Base-by-base conservation (phyloP, 345 rosid genomes). In the Eucalyptus victrix region DNA sequence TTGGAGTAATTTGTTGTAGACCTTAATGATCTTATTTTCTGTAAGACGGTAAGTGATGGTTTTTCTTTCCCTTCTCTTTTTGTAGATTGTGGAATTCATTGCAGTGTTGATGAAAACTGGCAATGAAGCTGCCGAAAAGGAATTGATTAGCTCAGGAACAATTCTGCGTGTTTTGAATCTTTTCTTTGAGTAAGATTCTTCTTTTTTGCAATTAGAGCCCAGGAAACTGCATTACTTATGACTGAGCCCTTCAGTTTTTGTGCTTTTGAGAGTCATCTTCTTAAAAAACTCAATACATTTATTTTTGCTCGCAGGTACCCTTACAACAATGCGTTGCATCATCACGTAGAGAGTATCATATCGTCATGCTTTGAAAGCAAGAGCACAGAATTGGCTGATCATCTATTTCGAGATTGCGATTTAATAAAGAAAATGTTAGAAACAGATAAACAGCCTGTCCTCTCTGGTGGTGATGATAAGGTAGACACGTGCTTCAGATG, bases 31-130 rank as follows among this genome's bases (percentile, higher is more conserved):
- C 21, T 17, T 65, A 65, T 85, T 10, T 51, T 85, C 88, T 45
- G 85, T 47, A 28, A 42, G 53, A 53, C 23, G 4, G 32, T 30
- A 49, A 45, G 86, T 89, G 56, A 80, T 53, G 62, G 42, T n/a
- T 44, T 49, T 53, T n/a, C 62, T 89, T 89, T 92, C 86, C 53
- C 32, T 89, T 47, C 86, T 44, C 88, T 62, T 91, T 93, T 67
- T 32, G 90, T 93, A 98, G 99, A 94, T 97, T 88, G 99, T 98
- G 87, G 99, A 98, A 95, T 97, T 97, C 94, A 96, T 97, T 90
- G 98, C 98, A 34, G 96, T 98, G 92, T 93, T 98, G 88, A 91
- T 98, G 90, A 96, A 92, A 92, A 92, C 95, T 86, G 93, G 98
- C 90, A 96, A 95, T 94, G 99, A 95, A 93, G 94, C 96, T 91